phyloP scores from a whole-genome alignment of 345 rosid genomes.

The Excoecaria agallocha region DNA sequence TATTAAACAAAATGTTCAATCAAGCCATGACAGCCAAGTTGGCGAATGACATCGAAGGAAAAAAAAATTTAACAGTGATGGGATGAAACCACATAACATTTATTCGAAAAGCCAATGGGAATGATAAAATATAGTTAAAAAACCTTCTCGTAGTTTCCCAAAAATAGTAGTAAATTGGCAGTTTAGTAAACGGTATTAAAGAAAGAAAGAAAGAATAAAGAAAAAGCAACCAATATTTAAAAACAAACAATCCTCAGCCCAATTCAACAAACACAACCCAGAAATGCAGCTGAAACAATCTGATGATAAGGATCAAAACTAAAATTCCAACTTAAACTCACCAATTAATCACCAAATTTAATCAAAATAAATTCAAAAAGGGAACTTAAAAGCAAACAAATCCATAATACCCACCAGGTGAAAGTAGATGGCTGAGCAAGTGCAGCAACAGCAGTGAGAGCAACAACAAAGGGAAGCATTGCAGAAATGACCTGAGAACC shows the following conservation, averaged over 20 bases:
- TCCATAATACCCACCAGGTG: constrained; percentile 52
- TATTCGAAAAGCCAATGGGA: background rate
- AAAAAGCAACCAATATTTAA: background rate
- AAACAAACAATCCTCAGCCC: background rate
- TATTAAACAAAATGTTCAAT: too few species aligned
- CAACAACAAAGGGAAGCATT: constrained; percentile 90
- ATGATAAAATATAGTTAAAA: background rate
- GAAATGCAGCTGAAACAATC: constrained; percentile 7
- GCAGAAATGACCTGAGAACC: constrained; percentile 72
- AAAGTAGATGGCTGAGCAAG: constrained; percentile 79
- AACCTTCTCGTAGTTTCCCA: constrained; percentile 7
- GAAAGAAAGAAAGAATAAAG: background rate
- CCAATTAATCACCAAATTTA: background rate
- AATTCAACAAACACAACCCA: constrained; percentile 2
- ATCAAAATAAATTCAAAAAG: background rate
- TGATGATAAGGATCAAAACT: background rate
- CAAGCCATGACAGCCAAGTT: too few species aligned
- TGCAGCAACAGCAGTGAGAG: constrained; percentile 77
- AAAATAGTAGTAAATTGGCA: background rate
- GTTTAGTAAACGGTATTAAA: background rate
- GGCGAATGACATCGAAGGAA: too few species aligned
- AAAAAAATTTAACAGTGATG: too few species aligned
- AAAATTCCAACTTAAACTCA: background rate
- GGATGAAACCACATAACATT: background rate
- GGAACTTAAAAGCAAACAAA: background rate